A percentile compares a stretch with the other conserved stretches of the same genome.
phyloP scores from a whole-genome alignment of 805 yeast genomes.

The Metschnikowia picachoensis region DNA sequence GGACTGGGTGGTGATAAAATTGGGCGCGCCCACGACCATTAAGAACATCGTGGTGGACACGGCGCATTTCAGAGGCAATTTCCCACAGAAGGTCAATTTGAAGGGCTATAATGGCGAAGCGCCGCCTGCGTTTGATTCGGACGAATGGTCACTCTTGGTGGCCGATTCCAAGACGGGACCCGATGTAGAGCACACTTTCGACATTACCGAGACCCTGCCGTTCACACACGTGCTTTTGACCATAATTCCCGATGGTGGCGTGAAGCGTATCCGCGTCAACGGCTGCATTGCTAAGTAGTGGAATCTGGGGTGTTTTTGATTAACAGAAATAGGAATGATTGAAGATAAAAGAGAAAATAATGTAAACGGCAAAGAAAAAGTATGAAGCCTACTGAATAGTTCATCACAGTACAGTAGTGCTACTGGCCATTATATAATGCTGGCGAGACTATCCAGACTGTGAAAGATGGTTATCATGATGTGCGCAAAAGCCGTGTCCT shows the following conservation, averaged over 20 bases:
- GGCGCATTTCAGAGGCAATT: slow-evolving; percentile 92
- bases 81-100: slow-evolving; percentile 76
- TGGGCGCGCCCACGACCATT: slow-evolving; percentile 64
- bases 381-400: too few relatives aligned
- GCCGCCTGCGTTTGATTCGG: slow-evolving; percentile 40
- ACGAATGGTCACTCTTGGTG: slow-evolving; percentile 63
- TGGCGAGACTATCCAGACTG: too few relatives aligned
- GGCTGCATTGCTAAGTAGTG: slow-evolving; percentile 45
- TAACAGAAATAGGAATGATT: background rate
- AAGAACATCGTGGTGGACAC: slow-evolving; percentile 74
- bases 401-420: too few relatives aligned
- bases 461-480: too few relatives aligned
- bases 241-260: slow-evolving; percentile 96
- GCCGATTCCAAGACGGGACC: slow-evolving; percentile 73
- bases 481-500: too few relatives aligned
- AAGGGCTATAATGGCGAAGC: slow-evolving; percentile 47
- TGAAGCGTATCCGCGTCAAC: slow-evolving; percentile 80
- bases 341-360: background rate
- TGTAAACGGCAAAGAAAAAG: too few relatives aligned
- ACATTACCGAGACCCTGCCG: slow-evolving; percentile 25
- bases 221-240: slow-evolving; percentile 73
- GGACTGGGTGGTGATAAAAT: slow-evolving; percentile 85
- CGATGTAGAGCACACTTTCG: slow-evolving; percentile 69
- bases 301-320: background rate
- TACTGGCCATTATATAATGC: too few relatives aligned